Evolutionary conservation across 768 basidiomycete species (phyloP).

Genomic region (Chalciporus pseudorubinellus): DNA sequence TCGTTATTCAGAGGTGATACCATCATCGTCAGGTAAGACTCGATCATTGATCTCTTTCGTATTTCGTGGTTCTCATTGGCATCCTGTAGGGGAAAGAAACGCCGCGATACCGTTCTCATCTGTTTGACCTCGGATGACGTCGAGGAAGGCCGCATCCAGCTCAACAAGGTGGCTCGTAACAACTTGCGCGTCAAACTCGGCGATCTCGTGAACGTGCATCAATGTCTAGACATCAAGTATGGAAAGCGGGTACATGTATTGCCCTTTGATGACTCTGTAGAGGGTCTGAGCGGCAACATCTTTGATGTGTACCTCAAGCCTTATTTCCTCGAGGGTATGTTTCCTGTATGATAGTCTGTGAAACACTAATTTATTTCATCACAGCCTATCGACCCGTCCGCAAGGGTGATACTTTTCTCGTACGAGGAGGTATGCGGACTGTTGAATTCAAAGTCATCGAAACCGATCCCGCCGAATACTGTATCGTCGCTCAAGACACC

Average conservation of each 20-base stretch:
- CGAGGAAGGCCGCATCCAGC: slow-evolving; percentile 95
- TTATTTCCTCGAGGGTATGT: slow-evolving; percentile 92
- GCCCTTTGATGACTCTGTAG: slow-evolving; percentile 97
- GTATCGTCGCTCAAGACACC: slow-evolving; percentile 98
- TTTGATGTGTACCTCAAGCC: slow-evolving; percentile 99
- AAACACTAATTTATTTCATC: slow-evolving; percentile 5
- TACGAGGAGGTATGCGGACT: slow-evolving; percentile 96
- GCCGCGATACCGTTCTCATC: slow-evolving; percentile 96
- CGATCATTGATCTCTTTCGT: not conserved
- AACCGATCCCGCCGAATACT: slow-evolving; percentile 96
- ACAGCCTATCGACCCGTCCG: slow-evolving; percentile 90
- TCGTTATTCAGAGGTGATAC: slow-evolving; percentile 97
- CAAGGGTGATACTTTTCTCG: slow-evolving; percentile 98
- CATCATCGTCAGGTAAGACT: slow-evolving; percentile 80
- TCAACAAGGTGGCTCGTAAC: slow-evolving; percentile 99
- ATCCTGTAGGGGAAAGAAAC: slow-evolving; percentile 82
- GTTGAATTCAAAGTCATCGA: slow-evolving; percentile 99
- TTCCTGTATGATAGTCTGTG: not conserved
- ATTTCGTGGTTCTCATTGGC: not conserved
- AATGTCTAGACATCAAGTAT: slow-evolving; percentile 97
- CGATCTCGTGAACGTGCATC: slow-evolving; percentile 93
- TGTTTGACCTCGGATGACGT: slow-evolving; percentile 94
- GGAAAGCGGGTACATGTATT: slow-evolving; percentile 96
- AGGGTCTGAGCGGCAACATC: slow-evolving; percentile 96
- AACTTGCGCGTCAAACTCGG: slow-evolving; percentile 97